Evolutionary conservation across 768 basidiomycete species (phyloP), one percentile per base, ranked within the genome.

Genomic region (Rhizopogon vulgaris): DNA sequence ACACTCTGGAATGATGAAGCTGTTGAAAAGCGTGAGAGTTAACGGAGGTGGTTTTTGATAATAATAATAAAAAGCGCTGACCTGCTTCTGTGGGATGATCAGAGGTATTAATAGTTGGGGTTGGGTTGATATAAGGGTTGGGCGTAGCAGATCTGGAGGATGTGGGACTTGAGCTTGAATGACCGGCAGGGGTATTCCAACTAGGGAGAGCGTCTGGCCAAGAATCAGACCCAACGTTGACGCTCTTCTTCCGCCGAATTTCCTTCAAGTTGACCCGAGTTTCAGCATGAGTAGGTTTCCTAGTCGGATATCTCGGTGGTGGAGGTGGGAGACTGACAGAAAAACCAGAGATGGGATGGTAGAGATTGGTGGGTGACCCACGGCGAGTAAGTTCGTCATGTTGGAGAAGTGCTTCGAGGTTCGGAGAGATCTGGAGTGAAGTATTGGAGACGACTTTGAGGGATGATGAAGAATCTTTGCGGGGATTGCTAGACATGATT

Each of bases 371-470:
- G 12, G 61, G 63, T 4, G 68, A 64, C 25, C 48, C 37, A 39
- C 63, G 60, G 18, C 78, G 73, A n/a, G 67, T 67, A 47, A 70
- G 72, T 47, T 81, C 78, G 46, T 82, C 82, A 54, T 82, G 77
- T 59, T 81, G 75, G 48, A 84, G 69, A 7, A 84, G 58, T 24
- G 81, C 82, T 54, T 83, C 78, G 41, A 83, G 74, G 57, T 84
- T 74, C 0, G 82, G 77, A 2, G 80, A 83, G 48, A 83, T 84
- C 10, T 73, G 66, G 41, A 83, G 62, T 1, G 73, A 65, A 9
- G 60, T 37, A 10, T n/a, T 25, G 0, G 56, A 28, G 38, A 47
- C 51, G 17, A 36, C 41, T 1, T 52, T 32, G 25, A 40, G 10
- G 7, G 45, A 46, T 24, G 45, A 10, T 14, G 18, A 14, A 22